phyloP scores from a whole-genome alignment of 768 basidiomycete species.

The Calocera cornea region DNA sequence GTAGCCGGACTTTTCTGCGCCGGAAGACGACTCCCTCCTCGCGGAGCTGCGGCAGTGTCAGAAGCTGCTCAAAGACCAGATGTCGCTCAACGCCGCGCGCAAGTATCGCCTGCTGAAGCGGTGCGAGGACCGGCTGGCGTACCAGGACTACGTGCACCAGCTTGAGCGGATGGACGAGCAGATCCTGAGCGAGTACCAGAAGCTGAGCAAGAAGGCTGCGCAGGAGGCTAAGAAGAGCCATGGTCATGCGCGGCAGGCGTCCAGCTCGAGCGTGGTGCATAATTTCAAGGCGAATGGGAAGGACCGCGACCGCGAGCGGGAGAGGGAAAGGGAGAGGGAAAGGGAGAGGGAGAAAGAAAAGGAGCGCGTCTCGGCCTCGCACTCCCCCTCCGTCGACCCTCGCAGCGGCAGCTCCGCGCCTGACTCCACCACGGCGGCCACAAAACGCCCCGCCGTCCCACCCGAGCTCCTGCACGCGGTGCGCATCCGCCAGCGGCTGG shows the following conservation, averaged over 20 bases:
- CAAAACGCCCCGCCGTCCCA: constrained; percentile 47
- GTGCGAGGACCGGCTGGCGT: constrained; percentile 76
- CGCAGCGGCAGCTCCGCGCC: constrained; percentile 35
- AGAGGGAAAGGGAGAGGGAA: constrained; percentile 20
- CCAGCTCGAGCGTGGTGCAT: constrained; percentile 15
- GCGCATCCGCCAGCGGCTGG: constrained; percentile 63
- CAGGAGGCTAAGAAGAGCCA: constrained; percentile 42
- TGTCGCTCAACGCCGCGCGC: constrained; percentile 72
- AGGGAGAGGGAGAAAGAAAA: constrained; percentile 22
- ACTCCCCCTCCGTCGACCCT: background rate
- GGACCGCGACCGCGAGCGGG: constrained; percentile 18
- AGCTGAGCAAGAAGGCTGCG: constrained; percentile 68
- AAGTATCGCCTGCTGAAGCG: constrained; percentile 56
- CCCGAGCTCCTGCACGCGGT: constrained; percentile 61
- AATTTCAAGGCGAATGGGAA: constrained; percentile 13
- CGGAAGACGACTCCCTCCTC: constrained; percentile 83
- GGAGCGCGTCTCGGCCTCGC: background rate
- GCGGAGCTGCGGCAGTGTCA: constrained; percentile 83
- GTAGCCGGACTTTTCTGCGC: constrained; percentile 58
- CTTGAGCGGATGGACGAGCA: constrained; percentile 80
- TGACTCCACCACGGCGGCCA: constrained; percentile 59
- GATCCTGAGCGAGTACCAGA: constrained; percentile 57
- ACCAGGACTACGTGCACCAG: constrained; percentile 77
- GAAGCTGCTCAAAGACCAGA: constrained; percentile 57
- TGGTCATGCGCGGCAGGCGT: constrained; percentile 23